A percentile compares a stretch with the other conserved stretches of the same genome.
Evolutionary conservation across 768 basidiomycete genomes (phyloP).

Genomic region (Tylopilus sp.): DNA sequence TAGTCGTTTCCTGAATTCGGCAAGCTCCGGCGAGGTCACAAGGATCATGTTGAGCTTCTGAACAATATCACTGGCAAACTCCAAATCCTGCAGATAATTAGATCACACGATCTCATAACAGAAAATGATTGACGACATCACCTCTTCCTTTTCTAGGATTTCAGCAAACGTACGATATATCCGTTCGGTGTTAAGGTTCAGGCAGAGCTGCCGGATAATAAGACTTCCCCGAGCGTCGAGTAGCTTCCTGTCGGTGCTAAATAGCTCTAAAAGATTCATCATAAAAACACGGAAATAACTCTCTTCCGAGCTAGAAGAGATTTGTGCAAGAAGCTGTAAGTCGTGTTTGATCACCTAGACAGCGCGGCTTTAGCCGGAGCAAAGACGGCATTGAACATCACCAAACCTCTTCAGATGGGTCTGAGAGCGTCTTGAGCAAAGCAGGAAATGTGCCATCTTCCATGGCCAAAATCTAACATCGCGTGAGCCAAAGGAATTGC

Average conservation of each 20-base stretch:
- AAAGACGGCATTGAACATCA: background rate
- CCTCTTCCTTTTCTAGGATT: constrained; percentile 97
- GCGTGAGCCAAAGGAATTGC: background rate
- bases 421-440: constrained; percentile 90
- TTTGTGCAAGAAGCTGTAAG: constrained; percentile 92
- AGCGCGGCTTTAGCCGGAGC: background rate
- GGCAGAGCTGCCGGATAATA: constrained; percentile 91
- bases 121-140: constrained; percentile 32
- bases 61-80: constrained; percentile 96
- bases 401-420: constrained; percentile 88
- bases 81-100: constrained; percentile 66
- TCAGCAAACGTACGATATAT: constrained; percentile 97
- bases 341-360: constrained; percentile 91
- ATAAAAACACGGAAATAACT: constrained; percentile 94
- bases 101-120: background rate
- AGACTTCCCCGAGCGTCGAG: constrained; percentile 91
- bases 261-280: constrained; percentile 90
- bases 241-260: constrained; percentile 89
- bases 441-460: constrained; percentile 97
- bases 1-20: constrained; percentile 88
- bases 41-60: constrained; percentile 96
- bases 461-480: constrained; percentile 80
- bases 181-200: constrained; percentile 90
- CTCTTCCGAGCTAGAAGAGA: constrained; percentile 93
- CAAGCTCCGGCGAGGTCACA: constrained; percentile 93